Evolutionary conservation across 2,329 filamentous ascomycete genomes (phyloP), one percentile per base, ranked within the genome.

Genomic region (Sporothrix protearum): DNA sequence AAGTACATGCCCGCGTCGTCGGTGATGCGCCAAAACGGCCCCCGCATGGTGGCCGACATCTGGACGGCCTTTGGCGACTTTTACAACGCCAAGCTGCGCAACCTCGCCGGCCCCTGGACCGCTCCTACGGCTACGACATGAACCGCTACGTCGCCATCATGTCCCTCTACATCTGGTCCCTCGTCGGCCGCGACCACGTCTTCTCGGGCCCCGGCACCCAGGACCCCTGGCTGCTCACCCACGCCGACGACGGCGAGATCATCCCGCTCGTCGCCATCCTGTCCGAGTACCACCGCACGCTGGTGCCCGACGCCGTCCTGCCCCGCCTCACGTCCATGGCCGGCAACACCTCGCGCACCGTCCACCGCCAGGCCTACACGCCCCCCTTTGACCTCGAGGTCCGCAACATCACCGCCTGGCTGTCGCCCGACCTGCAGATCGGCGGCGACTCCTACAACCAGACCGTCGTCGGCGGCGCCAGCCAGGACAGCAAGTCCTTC

Each of bases 61-160:
- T 90, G 87, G 88, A 79, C 82, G 4, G 81, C 82, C 2, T 71
- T 71, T 64, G 71, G 53, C 28, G 71, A 72, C 14, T 81, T 90
- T 0, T 90, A 87, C 81, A 86, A 89, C 69, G 84, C 87, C 0
- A 82, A 83, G 1, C 78, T 90, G 79, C 85, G 83, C 74, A 90
- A 90, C 73, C 82, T 89, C 64, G 88, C 88, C 1, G 88, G 88
- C 0, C 88, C 88, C 0, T 90, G 88, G 88, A 90, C 77, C 84
- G 88, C 0, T 81, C 84, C 0, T 90, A 90, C 73, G 87, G 87
- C 0, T 89, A 85, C 71, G 87, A 90, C 72, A 89, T 90, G 87
- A 89, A 88, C 70, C 80, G 83, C 7, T 90, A 90, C 75, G 77
- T 89, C 3, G 85, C 85, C 69, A 82, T 90, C 66, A 83, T 89